phyloP scores from a whole-genome alignment of 306 rosid species.

The Prosopis cineraria region DNA sequence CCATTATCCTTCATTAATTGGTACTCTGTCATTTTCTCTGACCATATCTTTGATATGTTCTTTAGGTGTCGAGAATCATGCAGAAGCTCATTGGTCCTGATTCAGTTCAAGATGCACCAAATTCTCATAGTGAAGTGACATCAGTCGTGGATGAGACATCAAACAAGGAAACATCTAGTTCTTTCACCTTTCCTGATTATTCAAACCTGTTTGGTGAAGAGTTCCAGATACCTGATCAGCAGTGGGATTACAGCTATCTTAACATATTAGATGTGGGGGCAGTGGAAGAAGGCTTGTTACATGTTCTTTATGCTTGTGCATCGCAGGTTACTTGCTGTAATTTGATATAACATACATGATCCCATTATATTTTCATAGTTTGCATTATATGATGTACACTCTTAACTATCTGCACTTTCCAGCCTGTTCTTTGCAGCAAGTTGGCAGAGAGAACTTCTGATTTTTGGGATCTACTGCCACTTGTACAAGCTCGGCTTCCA shows the following conservation, averaged over 20 bases:
- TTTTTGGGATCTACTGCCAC: conserved; percentile 79
- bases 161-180: conserved; percentile 52
- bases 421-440: conserved; percentile 89
- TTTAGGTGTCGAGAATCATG: conserved; percentile 82
- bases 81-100: conserved; percentile 72
- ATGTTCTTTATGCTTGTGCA: conserved; percentile 87
- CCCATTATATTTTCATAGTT: conserved; percentile 18
- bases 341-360: conserved; percentile 33
- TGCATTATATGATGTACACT: conserved; percentile 39
- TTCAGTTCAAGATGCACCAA: conserved; percentile 51
- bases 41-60: conserved; percentile 32
- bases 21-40: no score
- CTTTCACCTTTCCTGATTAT: conserved; percentile 63
- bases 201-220: conserved; percentile 88
- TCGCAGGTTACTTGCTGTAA: conserved; percentile 70
- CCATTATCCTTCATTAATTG: no score
- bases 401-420: conserved; percentile 48
- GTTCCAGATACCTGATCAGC: conserved; percentile 68
- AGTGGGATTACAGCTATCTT: conserved; percentile 76
- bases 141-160: conserved; percentile 54
- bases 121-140: conserved; percentile 52
- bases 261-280: conserved; percentile 78
- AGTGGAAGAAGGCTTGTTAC: conserved; percentile 90
- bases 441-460: conserved; percentile 77
- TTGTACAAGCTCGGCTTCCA: conserved; percentile 89